Percentiles rank a stretch among this genome's conserved stretches.
These are phyloP conservation scores for Phialophora tarda DNA, from an alignment of 2,329 filamentous ascomycete genomes.

Conservation along the genomic window DNA sequence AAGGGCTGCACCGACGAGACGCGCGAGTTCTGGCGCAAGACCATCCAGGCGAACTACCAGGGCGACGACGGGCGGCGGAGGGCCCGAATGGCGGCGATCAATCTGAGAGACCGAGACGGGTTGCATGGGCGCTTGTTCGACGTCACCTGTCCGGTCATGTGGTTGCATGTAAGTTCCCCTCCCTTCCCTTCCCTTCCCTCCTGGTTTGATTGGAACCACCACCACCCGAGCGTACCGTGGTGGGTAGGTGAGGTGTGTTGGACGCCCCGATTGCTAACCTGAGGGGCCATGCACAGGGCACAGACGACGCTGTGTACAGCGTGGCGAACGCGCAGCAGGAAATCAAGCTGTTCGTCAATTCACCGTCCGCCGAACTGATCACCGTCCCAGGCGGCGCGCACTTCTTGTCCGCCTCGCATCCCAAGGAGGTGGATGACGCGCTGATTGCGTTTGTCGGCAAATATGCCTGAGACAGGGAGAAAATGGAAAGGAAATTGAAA, in stretches of 20 bases:
- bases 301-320: constrained; percentile 50
- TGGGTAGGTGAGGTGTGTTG: not conserved
- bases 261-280: constrained; percentile 14
- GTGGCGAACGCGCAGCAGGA: constrained; percentile 54
- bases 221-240: not conserved
- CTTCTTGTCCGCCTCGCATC: constrained; percentile 56
- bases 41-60: constrained; percentile 53
- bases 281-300: constrained; percentile 44
- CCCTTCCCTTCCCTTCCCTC: not conserved
- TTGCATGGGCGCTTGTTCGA: constrained; percentile 54
- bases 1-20: constrained; percentile 46
- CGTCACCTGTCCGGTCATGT: constrained; percentile 58
- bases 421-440: constrained; percentile 51
- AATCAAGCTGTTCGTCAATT: constrained; percentile 55
- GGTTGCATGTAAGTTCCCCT: constrained; percentile 51
- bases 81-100: constrained; percentile 57
- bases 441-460: constrained; percentile 49
- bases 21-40: constrained; percentile 53
- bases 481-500: not conserved
- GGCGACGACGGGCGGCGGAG: constrained; percentile 57
- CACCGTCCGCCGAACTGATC: constrained; percentile 50
- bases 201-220: too few relatives aligned
- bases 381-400: constrained; percentile 56
- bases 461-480: constrained; percentile 18
- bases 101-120: constrained; percentile 56